phyloP scores from a whole-genome alignment of 768 basidiomycete genomes.

The Termitomyces bulborhizus region DNA sequence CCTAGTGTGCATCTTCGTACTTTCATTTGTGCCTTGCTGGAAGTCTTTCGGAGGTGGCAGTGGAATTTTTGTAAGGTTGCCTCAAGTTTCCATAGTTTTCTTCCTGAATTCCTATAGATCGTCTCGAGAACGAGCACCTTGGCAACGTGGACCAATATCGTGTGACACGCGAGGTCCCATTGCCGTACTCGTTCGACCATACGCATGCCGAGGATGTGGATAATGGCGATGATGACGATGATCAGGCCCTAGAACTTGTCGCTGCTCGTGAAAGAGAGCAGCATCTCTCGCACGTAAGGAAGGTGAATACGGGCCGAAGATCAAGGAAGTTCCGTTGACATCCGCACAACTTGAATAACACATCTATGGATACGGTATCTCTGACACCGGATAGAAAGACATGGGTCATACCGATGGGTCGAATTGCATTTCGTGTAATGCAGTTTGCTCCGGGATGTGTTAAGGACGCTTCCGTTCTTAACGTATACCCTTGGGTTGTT shows the following conservation, averaged over 20 bases:
- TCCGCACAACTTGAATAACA: too few species aligned
- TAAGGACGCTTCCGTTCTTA: too few species aligned
- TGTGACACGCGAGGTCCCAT: slow-evolving; percentile 75
- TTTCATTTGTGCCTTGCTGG: slow-evolving; percentile 65
- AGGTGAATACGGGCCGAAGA: neutral
- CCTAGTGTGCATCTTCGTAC: slow-evolving; percentile 47
- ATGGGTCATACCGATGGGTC: too few species aligned
- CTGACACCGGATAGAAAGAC: too few species aligned
- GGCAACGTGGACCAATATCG: slow-evolving; percentile 94
- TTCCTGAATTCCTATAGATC: slow-evolving; percentile 35
- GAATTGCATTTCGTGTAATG: too few species aligned
- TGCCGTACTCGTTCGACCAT: slow-evolving; percentile 69
- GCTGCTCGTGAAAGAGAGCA: neutral
- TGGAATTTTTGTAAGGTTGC: slow-evolving; percentile 65
- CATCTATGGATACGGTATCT: too few species aligned
- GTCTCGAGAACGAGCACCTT: slow-evolving; percentile 86
- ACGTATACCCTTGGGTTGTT: too few species aligned
- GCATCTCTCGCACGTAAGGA: neutral
- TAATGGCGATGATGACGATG: slow-evolving; percentile 30
- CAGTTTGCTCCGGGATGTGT: too few species aligned
- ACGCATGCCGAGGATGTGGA: slow-evolving; percentile 39
- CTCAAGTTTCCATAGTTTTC: too few species aligned
- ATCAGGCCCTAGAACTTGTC: slow-evolving; percentile 4
- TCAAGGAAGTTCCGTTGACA: neutral
- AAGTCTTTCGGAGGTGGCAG: slow-evolving; percentile 74